A percentile compares a stretch with the other conserved stretches of the same genome.
Conservation (phyloP, 1,284 basidiomycete genomes). For the Polyporus tsugae region DNA sequence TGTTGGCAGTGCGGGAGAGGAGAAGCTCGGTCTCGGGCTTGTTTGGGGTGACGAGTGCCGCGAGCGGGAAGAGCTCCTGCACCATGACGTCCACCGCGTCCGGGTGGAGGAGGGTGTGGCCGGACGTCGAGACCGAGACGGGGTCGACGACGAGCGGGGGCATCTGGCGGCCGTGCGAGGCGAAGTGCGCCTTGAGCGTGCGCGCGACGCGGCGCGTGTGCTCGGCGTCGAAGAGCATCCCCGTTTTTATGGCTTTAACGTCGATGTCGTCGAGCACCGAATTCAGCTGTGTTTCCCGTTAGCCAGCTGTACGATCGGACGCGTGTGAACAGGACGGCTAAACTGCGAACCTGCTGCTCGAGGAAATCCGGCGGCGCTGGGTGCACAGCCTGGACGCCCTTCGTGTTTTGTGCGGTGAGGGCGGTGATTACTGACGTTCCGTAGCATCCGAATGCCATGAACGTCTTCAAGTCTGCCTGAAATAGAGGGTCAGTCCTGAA, state of each 20-base stretch:
- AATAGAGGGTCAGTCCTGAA: background rate
- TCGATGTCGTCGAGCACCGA: conserved; percentile 82
- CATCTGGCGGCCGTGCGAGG: conserved; percentile 30
- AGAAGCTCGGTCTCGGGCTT: conserved; percentile 83
- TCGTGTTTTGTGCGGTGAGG: conserved; percentile 92
- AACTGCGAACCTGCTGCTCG: conserved; percentile 64
- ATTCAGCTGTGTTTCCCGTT: conserved; percentile 59
- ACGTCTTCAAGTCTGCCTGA: conserved; percentile 90
- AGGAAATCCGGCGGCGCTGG: conserved; percentile 75
- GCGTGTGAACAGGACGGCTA: conserved; percentile 17
- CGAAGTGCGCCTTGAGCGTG: conserved; percentile 53
- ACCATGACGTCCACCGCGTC: conserved; percentile 73
- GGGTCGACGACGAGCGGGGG: conserved; percentile 85
- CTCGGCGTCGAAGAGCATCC: conserved; percentile 79
- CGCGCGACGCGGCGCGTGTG: conserved; percentile 54
- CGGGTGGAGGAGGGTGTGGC: conserved; percentile 79
- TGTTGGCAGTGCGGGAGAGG: conserved; percentile 49
- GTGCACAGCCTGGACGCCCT: conserved; percentile 81
- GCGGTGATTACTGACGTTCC: conserved; percentile 91
- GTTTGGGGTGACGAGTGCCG: conserved; percentile 88
- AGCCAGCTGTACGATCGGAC: too few relatives aligned
- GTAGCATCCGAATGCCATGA: conserved; percentile 83
- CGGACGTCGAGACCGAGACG: conserved; percentile 93
- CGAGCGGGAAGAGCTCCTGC: conserved; percentile 73
- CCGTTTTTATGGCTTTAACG: conserved; percentile 86